Evolutionary conservation across 1,284 basidiomycete genomes (phyloP).

Genomic region (Cyathus olla): DNA sequence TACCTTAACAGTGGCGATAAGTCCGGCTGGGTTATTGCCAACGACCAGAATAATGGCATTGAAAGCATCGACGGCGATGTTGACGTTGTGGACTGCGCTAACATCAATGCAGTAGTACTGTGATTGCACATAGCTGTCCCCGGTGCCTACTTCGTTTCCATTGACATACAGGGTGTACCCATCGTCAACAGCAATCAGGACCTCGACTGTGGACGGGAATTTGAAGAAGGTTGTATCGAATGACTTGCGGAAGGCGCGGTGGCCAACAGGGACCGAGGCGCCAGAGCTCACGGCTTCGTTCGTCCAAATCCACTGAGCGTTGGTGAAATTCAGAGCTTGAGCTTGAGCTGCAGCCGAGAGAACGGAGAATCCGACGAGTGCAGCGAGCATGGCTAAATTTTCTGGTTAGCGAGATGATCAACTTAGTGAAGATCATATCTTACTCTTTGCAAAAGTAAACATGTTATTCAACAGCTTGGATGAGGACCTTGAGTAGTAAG

Average conservation of each 20-base stretch:
- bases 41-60: conserved; percentile 10
- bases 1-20: conserved; percentile 32
- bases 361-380: too few relatives aligned
- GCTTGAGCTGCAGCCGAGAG: too few relatives aligned
- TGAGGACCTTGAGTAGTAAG: too few relatives aligned
- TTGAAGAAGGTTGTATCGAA: conserved; percentile 24
- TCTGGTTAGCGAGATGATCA: too few relatives aligned
- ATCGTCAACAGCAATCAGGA: conserved; percentile 33
- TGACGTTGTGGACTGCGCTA: conserved; percentile 29
- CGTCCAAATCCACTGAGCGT: conserved; percentile 21
- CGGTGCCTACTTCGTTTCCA: conserved; percentile 25
- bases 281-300: background rate
- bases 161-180: conserved; percentile 37
- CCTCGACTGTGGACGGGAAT: conserved; percentile 25
- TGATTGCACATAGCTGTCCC: conserved; percentile 12
- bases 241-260: conserved; percentile 31
- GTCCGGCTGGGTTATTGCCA: conserved; percentile 17
- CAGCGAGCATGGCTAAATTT: too few relatives aligned
- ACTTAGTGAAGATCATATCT: too few relatives aligned
- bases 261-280: conserved; percentile 9
- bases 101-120: conserved; percentile 32
- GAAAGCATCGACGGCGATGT: conserved; percentile 27
- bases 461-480: too few relatives aligned
- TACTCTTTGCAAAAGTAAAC: too few relatives aligned
- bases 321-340: conserved; percentile 7